Percentiles rank a stretch among this genome's conserved stretches.
Evolutionary conservation across 2,329 filamentous ascomycete species (phyloP).

Genomic region (Pestalotiopsis sp.): DNA sequence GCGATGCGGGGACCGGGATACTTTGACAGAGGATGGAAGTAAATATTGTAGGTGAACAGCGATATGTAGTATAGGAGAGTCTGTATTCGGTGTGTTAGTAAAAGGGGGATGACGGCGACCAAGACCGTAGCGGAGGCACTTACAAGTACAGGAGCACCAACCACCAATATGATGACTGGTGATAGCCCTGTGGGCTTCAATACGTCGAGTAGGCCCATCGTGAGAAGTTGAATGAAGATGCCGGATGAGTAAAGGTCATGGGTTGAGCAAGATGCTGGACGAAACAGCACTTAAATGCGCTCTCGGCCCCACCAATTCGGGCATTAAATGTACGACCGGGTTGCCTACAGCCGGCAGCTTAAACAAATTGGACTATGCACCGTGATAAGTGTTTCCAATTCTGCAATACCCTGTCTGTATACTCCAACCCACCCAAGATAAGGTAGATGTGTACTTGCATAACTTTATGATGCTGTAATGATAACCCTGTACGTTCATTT

Average conservation of each 20-base stretch:
- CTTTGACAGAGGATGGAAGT: constrained; percentile 24
- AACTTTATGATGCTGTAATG: neutral
- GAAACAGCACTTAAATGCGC: neutral
- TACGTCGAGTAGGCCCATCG: neutral
- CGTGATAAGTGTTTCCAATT: neutral
- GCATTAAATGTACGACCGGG: neutral
- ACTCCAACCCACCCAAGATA: neutral
- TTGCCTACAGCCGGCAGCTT: neutral
- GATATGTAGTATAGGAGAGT: neutral
- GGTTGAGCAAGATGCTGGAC: neutral
- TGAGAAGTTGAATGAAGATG: neutral
- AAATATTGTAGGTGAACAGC: constrained; percentile 17
- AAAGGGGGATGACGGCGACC: neutral
- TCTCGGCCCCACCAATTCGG: neutral
- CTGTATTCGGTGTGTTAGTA: neutral
- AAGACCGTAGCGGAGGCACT: neutral
- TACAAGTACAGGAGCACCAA: neutral
- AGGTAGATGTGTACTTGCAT: neutral
- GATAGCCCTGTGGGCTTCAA: neutral
- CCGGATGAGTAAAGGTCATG: neutral
- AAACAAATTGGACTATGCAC: neutral
- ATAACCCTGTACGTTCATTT: neutral
- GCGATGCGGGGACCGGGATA: constrained; percentile 24
- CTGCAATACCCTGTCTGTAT: neutral
- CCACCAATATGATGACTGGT: neutral